Evolutionary conservation across 108 stramenopile genomes (phyloP).

Genomic region (Epithemia pelagica): DNA sequence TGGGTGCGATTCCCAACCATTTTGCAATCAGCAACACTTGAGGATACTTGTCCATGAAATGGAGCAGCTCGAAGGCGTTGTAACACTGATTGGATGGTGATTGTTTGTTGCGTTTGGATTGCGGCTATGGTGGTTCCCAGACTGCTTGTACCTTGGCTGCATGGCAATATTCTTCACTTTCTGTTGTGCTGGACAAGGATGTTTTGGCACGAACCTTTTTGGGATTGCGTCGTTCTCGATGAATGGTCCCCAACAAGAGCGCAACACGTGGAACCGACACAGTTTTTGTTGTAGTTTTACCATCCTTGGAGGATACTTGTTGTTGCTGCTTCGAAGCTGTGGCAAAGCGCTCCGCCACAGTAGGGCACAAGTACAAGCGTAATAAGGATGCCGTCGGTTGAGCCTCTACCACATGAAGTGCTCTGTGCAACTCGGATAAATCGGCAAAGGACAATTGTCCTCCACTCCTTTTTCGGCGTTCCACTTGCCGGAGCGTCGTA

Average conservation of each 20-base stretch:
- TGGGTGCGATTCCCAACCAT: slow-evolving; percentile 52
- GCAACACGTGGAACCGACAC: slow-evolving; percentile 30
- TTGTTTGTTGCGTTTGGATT: slow-evolving; percentile 25
- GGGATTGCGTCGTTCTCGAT: slow-evolving; percentile 53
- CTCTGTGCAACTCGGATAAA: slow-evolving; percentile 47
- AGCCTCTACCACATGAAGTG: slow-evolving; percentile 69
- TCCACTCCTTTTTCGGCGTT: slow-evolving; percentile 29
- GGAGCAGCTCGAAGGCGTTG: slow-evolving; percentile 8
- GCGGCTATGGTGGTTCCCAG: slow-evolving; percentile 46
- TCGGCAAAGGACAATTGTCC: slow-evolving; percentile 51
- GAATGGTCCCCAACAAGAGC: slow-evolving; percentile 70
- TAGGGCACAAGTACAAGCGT: slow-evolving; percentile 70
- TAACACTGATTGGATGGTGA: not conserved
- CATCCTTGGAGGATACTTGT: not conserved
- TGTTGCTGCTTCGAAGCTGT: not conserved
- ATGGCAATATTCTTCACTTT: slow-evolving; percentile 56
- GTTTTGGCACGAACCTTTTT: slow-evolving; percentile 49
- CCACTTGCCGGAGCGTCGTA: slow-evolving; percentile 33
- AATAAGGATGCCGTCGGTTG: slow-evolving; percentile 57
- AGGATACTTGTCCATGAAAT: not conserved
- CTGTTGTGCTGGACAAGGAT: slow-evolving; percentile 53
- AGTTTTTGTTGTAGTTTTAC: not conserved
- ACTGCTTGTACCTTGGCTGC: slow-evolving; percentile 80
- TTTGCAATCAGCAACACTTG: slow-evolving; percentile 44
- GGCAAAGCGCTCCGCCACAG: slow-evolving; percentile 62